Conservation (phyloP, 306 rosid species). For the Hippophae rhamnoides region DNA sequence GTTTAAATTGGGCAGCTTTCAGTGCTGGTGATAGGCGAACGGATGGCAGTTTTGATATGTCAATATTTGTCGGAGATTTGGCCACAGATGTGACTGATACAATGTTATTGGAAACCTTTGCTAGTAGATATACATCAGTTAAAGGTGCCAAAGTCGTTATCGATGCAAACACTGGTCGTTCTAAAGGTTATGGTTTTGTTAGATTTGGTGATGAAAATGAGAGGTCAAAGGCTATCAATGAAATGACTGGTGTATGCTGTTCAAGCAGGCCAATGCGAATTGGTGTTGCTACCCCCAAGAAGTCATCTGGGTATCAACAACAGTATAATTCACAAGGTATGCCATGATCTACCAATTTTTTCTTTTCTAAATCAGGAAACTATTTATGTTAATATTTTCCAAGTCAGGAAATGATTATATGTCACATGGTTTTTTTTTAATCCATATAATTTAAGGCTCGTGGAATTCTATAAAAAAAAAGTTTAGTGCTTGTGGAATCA, state of each 20-base stretch:
- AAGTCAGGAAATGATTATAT: too few relatives aligned
- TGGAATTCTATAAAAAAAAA: too few relatives aligned
- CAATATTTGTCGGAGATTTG: constrained; percentile 86
- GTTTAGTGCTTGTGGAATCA: too few relatives aligned
- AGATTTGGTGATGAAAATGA: constrained; percentile 87
- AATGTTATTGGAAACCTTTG: constrained; percentile 71
- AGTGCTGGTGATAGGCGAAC: constrained; percentile 61
- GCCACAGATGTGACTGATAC: constrained; percentile 86
- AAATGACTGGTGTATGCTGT: constrained; percentile 83
- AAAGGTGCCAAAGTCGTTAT: constrained; percentile 88
- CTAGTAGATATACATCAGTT: constrained; percentile 59
- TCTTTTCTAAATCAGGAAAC: background rate
- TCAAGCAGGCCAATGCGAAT: constrained; percentile 80
- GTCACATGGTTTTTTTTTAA: too few relatives aligned
- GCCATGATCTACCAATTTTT: constrained; percentile 12
- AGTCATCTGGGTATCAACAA: constrained; percentile 67
- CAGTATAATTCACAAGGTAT: constrained; percentile 86
- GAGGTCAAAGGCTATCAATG: constrained; percentile 68
- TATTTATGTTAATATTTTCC: too few relatives aligned
- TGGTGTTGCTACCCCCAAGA: constrained; percentile 90
- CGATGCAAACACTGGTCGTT: constrained; percentile 82
- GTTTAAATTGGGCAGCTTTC: constrained; percentile 87
- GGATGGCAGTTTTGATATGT: constrained; percentile 66
- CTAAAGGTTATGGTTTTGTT: constrained; percentile 92
- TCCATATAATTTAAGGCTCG: too few relatives aligned